phyloP scores from a whole-genome alignment of 805 yeast species.

The Candida ulmi region DNA sequence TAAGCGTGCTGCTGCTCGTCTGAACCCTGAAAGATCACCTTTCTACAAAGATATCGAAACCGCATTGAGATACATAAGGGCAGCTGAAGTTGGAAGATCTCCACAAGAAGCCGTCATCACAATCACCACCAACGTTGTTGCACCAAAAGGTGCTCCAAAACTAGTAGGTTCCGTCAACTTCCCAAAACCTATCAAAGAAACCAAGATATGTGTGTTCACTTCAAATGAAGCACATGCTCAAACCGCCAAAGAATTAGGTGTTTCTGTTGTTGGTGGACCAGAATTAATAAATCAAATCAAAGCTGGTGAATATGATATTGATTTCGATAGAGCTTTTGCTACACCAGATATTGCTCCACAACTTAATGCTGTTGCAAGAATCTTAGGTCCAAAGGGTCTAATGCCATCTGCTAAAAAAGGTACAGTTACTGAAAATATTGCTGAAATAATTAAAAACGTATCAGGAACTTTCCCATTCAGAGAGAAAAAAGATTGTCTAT shows the following conservation, averaged over 20 bases:
- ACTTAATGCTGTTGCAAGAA: constrained; percentile 65
- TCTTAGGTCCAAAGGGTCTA: constrained; percentile 82
- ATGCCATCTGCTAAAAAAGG: constrained; percentile 87
- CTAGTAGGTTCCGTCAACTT: constrained; percentile 65
- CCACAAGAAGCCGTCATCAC: constrained; percentile 64
- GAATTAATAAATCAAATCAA: constrained; percentile 61
- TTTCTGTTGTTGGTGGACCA: constrained; percentile 63
- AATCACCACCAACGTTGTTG: constrained; percentile 55
- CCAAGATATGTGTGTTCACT: constrained; percentile 65
- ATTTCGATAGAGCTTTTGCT: constrained; percentile 75
- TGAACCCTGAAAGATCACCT: constrained; percentile 45
- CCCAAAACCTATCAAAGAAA: constrained; percentile 66
- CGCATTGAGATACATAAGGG: constrained; percentile 77
- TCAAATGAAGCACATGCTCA: constrained; percentile 45
- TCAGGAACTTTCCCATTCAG: constrained; percentile 73
- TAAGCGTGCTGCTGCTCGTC: constrained; percentile 32
- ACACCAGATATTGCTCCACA: constrained; percentile 73
- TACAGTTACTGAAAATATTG: constrained; percentile 70
- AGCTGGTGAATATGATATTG: constrained; percentile 41
- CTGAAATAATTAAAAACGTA: constrained; percentile 43
- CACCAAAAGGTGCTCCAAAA: constrained; percentile 74
- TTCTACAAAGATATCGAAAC: constrained; percentile 64
- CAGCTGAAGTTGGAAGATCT: constrained; percentile 87
- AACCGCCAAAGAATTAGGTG: constrained; percentile 52
- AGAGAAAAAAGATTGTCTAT: constrained; percentile 57